phyloP scores from a whole-genome alignment of 225 moss, liverwort and hornwort species.

The Climacium dendroides region DNA sequence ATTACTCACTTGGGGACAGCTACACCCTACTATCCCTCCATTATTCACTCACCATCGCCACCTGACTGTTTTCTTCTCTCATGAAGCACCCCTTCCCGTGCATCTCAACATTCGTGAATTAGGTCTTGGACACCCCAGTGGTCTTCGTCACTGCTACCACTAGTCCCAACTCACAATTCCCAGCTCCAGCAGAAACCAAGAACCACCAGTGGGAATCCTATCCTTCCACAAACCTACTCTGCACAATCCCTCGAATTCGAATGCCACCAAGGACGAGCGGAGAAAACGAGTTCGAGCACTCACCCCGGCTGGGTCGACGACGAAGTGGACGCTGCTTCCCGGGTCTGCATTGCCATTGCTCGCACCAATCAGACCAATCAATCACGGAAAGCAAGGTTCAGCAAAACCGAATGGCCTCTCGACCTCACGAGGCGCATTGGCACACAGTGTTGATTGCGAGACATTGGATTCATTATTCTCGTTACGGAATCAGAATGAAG shows the following conservation, averaged over 20 bases:
- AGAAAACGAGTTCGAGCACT: neutral
- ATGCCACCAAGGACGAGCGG: neutral
- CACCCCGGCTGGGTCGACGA: slow-evolving; percentile 25
- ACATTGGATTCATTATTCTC: too few species aligned
- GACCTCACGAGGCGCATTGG: neutral
- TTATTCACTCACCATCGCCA: neutral
- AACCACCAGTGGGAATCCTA: neutral
- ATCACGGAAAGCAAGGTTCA: neutral
- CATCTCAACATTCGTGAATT: neutral
- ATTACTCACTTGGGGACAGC: neutral
- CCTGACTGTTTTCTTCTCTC: neutral
- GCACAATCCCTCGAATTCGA: neutral
- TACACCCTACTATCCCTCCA: neutral
- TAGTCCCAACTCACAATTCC: neutral
- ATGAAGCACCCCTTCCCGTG: too few species aligned
- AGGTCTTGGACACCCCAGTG: neutral
- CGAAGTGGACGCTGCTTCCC: slow-evolving; percentile 5
- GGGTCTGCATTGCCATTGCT: slow-evolving; percentile 17
- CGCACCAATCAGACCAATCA: neutral
- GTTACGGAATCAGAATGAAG: neutral
- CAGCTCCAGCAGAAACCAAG: neutral
- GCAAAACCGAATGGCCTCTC: neutral
- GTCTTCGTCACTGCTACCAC: neutral
- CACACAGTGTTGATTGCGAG: neutral
- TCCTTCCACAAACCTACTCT: neutral